These are phyloP conservation scores for Tolypocladium nubicola DNA, from an alignment of 2,329 filamentous ascomycete genomes.

Conservation along the genomic window DNA sequence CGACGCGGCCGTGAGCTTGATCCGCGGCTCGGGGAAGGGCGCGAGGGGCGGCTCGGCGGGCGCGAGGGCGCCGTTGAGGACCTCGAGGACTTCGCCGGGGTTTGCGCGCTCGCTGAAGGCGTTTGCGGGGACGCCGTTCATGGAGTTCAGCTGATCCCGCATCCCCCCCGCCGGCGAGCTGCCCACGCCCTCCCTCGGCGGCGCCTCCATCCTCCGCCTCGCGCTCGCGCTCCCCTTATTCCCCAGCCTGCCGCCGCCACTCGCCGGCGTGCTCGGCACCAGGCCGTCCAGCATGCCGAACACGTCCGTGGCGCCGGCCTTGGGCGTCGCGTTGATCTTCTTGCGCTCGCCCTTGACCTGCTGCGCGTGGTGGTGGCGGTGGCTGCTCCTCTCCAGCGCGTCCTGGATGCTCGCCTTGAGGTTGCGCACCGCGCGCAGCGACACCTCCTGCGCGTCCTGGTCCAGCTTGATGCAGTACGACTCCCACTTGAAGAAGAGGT, in stretches of 20 bases:
- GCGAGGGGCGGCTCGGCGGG: slow-evolving; percentile 59
- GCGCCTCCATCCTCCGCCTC: slow-evolving; percentile 20
- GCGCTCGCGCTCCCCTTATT: slow-evolving; percentile 18
- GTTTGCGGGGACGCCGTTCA: slow-evolving; percentile 14
- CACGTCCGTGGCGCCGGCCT: slow-evolving; percentile 54
- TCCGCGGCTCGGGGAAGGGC: slow-evolving; percentile 62
- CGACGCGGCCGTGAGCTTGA: slow-evolving; percentile 76
- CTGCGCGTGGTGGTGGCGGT: slow-evolving; percentile 48
- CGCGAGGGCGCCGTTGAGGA: slow-evolving; percentile 66
- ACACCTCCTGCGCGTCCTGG: slow-evolving; percentile 57
- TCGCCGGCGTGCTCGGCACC: slow-evolving; percentile 50
- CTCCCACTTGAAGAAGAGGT: slow-evolving; percentile 98
- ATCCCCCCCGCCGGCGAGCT: slow-evolving; percentile 24
- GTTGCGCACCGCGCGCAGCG: slow-evolving; percentile 59
- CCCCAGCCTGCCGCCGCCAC: slow-evolving; percentile 30
- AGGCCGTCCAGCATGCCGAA: slow-evolving; percentile 75
- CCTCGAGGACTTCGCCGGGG: slow-evolving; percentile 71
- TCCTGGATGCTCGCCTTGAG: slow-evolving; percentile 87
- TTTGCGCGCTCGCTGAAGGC: slow-evolving; percentile 67
- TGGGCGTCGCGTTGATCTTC: slow-evolving; percentile 50
- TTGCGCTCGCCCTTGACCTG: slow-evolving; percentile 55
- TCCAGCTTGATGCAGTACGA: slow-evolving; percentile 95
- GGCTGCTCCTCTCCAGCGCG: slow-evolving; percentile 60
- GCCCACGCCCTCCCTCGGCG: slow-evolving; percentile 12
- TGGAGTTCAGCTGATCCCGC: slow-evolving; percentile 20